Evolutionary conservation across 202 grass and related monocot genomes (phyloP).

Genomic region (Schoenoplectus triqueter): DNA sequence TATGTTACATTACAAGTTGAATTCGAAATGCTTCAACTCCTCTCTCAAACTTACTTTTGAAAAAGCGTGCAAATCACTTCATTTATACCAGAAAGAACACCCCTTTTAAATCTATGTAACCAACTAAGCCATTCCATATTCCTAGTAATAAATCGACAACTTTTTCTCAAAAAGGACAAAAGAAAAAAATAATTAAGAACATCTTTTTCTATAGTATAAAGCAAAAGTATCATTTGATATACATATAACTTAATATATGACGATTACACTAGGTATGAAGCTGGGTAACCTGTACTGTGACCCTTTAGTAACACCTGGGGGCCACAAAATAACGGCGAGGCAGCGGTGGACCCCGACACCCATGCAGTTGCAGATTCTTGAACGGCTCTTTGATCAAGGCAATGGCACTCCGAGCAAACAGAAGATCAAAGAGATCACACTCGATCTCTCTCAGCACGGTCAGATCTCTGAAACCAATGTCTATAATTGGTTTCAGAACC

Average conservation of each 20-base stretch:
- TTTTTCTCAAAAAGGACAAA: not conserved
- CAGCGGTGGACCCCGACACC: constrained; percentile 96
- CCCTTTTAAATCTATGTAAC: not conserved
- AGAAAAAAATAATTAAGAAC: not conserved
- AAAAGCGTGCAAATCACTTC: not conserved
- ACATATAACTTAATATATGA: not conserved
- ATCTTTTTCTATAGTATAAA: not conserved
- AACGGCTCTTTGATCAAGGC: constrained; percentile 90
- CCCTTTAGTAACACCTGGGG: constrained; percentile 66
- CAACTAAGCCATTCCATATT: not conserved
- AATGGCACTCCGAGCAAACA: constrained; percentile 95
- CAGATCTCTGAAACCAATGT: constrained; percentile 96
- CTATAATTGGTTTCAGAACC: constrained; percentile 99
- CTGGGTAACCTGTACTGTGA: constrained; percentile 84
- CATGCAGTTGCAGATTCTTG: constrained; percentile 94
- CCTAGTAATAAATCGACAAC: not conserved
- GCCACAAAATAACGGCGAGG: constrained; percentile 88
- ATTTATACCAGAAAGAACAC: not conserved
- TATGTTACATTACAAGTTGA: not conserved
- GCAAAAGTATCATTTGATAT: not conserved
- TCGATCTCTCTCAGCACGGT: constrained; percentile 88
- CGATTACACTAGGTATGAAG: constrained; percentile 69
- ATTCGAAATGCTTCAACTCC: not conserved
- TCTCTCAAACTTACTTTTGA: not conserved
- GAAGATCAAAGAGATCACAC: constrained; percentile 92